Conservation (phyloP, 768 basidiomycete species). For the Tulasnella sp. region DNA sequence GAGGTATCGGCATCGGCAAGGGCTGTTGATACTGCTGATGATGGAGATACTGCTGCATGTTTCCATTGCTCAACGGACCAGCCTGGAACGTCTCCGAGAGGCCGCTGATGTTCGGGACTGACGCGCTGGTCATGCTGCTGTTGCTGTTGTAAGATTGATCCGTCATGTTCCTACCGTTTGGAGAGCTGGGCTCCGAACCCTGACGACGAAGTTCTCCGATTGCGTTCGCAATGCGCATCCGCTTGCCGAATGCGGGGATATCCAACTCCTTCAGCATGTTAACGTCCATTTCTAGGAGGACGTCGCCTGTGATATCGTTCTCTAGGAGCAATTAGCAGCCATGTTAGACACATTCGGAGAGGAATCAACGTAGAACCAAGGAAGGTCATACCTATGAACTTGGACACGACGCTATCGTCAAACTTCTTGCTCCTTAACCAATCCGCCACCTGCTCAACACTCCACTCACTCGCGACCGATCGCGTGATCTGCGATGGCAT, state of each 20-base stretch:
- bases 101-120: background rate
- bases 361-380: background rate
- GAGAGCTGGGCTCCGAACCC: slow-evolving; percentile 36
- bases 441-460: slow-evolving; percentile 74
- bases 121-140: background rate
- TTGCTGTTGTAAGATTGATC: background rate
- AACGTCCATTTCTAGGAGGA: slow-evolving; percentile 86
- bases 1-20: too few species aligned
- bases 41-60: background rate
- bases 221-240: slow-evolving; percentile 84
- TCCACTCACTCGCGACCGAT: slow-evolving; percentile 61
- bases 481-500: slow-evolving; percentile 15
- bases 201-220: slow-evolving; percentile 60
- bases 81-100: background rate
- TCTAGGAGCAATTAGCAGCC: slow-evolving; percentile 36
- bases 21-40: slow-evolving; percentile 1
- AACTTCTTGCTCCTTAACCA: slow-evolving; percentile 84
- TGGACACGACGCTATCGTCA: slow-evolving; percentile 67
- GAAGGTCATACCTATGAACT: slow-evolving; percentile 60
- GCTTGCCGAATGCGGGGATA: slow-evolving; percentile 87
- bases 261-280: slow-evolving; percentile 86
- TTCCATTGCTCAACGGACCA: background rate
- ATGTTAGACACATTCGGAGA: too few species aligned
- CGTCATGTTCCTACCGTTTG: slow-evolving; percentile 26
- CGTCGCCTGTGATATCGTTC: slow-evolving; percentile 97